Evolutionary conservation across 2,329 filamentous ascomycete genomes (phyloP).

Genomic region (Periconia macrospinosa): DNA sequence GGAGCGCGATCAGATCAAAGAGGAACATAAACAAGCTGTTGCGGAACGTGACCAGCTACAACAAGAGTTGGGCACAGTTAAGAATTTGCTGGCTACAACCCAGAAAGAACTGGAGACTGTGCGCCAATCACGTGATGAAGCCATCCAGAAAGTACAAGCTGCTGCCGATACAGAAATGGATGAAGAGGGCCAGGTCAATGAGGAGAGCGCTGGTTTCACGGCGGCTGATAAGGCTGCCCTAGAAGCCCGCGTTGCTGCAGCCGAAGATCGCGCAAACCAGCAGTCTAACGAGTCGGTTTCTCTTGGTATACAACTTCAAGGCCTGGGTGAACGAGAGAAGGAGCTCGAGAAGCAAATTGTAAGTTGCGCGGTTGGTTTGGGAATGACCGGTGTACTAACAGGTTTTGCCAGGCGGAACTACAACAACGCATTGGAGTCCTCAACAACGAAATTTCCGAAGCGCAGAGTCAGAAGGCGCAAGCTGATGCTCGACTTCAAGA

Average conservation of each 20-base stretch:
- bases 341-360: conserved; percentile 65
- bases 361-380: conserved; percentile 16
- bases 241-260: conserved; percentile 41
- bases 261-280: conserved; percentile 44
- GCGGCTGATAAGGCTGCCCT: conserved; percentile 37
- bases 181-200: conserved; percentile 54
- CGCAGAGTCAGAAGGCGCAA: conserved; percentile 19
- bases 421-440: conserved; percentile 42
- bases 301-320: conserved; percentile 46
- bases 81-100: conserved; percentile 20
- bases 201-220: conserved; percentile 25
- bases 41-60: conserved; percentile 67
- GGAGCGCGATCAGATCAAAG: conserved; percentile 65
- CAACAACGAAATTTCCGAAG: conserved; percentile 34
- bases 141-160: conserved; percentile 53
- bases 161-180: conserved; percentile 43
- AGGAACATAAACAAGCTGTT: conserved; percentile 26
- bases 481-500: conserved; percentile 15
- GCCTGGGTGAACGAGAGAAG: conserved; percentile 62
- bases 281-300: conserved; percentile 41
- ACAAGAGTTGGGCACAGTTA: conserved; percentile 19
- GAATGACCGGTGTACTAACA: conserved; percentile 12
- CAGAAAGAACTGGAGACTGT: conserved; percentile 58
- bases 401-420: conserved; percentile 37
- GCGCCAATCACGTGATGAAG: conserved; percentile 66